These are phyloP conservation scores for Sclerotinia subarctica DNA, from an alignment of 2,329 filamentous ascomycete genomes.

Conservation along the genomic window DNA sequence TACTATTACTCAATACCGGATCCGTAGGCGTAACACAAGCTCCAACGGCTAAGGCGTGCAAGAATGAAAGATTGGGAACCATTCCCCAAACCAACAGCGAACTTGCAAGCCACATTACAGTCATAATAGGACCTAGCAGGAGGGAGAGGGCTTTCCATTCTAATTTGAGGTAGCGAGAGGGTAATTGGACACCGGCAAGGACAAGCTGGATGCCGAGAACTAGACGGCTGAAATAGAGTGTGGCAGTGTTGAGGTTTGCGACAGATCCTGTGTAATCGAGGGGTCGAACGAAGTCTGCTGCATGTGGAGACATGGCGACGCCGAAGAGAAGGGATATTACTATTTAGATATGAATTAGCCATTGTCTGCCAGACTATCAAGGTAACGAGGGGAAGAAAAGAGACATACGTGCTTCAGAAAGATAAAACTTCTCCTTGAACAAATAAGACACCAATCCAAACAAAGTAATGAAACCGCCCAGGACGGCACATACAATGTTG, in stretches of 20 bases:
- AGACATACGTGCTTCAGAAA: slow-evolving; percentile 78
- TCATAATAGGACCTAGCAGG: slow-evolving; percentile 81
- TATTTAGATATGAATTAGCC: slow-evolving; percentile 39
- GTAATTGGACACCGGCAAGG: slow-evolving; percentile 82
- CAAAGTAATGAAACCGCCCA: slow-evolving; percentile 85
- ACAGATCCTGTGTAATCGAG: slow-evolving; percentile 66
- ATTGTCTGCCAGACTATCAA: not conserved
- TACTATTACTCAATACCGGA: slow-evolving; percentile 81
- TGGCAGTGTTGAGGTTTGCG: slow-evolving; percentile 65
- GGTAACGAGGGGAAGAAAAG: not conserved
- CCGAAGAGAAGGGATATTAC: slow-evolving; percentile 83
- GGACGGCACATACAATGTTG: slow-evolving; percentile 57
- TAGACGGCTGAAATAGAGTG: slow-evolving; percentile 78
- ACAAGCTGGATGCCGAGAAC: slow-evolving; percentile 90
- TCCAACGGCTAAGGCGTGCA: slow-evolving; percentile 76
- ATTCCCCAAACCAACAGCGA: slow-evolving; percentile 75
- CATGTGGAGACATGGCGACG: slow-evolving; percentile 73
- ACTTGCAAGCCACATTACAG: slow-evolving; percentile 80
- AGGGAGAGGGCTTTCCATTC: slow-evolving; percentile 76
- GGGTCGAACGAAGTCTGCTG: slow-evolving; percentile 71
- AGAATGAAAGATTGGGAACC: slow-evolving; percentile 66
- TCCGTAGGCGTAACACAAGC: slow-evolving; percentile 93
- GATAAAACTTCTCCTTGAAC: slow-evolving; percentile 83
- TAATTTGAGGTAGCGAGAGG: slow-evolving; percentile 72
- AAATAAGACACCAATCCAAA: slow-evolving; percentile 89